A percentile compares a stretch with the other conserved stretches of the same genome.
phyloP scores from a whole-genome alignment of 2,329 filamentous ascomycete genomes.

The Talaromyces amestolkiae region DNA sequence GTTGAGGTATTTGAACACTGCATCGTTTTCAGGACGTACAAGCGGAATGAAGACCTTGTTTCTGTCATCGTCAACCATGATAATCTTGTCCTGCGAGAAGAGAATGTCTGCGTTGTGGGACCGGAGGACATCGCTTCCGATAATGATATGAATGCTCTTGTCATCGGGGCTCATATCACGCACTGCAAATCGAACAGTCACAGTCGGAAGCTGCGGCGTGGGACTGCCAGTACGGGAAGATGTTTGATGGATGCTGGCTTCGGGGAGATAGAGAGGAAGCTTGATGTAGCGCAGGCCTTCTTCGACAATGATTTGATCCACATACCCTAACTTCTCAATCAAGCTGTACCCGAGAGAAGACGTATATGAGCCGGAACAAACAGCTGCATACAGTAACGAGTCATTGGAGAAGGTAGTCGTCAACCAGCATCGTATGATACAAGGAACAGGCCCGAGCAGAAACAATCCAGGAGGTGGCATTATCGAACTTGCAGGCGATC shows the following conservation, averaged over 20 bases:
- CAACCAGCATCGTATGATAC: constrained; percentile 94
- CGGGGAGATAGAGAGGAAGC: constrained; percentile 82
- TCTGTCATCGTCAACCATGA: constrained; percentile 79
- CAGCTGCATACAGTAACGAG: constrained; percentile 82
- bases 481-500: constrained; percentile 58
- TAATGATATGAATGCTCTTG: constrained; percentile 73
- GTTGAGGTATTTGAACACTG: constrained; percentile 71
- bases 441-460: constrained; percentile 82
- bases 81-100: constrained; percentile 87
- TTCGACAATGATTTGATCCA: constrained; percentile 63
- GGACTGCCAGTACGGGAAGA: constrained; percentile 72
- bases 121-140: constrained; percentile 84
- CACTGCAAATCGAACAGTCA: constrained; percentile 77
- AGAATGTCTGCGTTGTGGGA: constrained; percentile 85
- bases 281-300: constrained; percentile 68
- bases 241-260: constrained; percentile 73
- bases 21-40: constrained; percentile 85
- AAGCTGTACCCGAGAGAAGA: constrained; percentile 77
- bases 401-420: constrained; percentile 86
- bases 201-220: constrained; percentile 73
- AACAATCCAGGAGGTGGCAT: constrained; percentile 80
- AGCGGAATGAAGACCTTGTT: constrained; percentile 88
- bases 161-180: constrained; percentile 51
- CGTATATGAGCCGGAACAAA: constrained; percentile 87
- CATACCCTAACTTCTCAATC: constrained; percentile 69